Conservation (phyloP, 2,329 filamentous ascomycete genomes). For the Trichoderma cornu-damae region DNA sequence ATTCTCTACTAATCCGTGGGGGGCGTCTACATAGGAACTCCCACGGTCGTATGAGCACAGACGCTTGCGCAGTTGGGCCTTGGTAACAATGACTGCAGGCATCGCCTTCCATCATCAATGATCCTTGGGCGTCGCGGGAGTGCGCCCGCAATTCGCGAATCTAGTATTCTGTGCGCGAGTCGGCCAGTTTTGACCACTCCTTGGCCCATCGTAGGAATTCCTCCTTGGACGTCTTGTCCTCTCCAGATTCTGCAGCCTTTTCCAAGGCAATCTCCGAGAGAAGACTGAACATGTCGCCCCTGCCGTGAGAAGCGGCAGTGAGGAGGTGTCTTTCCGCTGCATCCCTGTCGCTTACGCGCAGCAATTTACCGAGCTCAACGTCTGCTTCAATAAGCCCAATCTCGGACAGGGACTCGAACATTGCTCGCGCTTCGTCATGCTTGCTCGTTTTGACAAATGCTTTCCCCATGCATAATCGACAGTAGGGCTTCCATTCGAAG, state of each 20-base stretch:
- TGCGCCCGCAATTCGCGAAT: constrained; percentile 4
- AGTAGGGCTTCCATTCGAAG: constrained; percentile 29
- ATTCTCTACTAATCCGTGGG: background rate
- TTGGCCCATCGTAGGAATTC: constrained; percentile 30
- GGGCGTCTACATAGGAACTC: background rate
- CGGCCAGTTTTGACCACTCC: constrained; percentile 34
- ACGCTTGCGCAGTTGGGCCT: background rate
- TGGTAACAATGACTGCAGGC: background rate
- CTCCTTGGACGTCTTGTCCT: constrained; percentile 18
- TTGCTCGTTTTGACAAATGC: constrained; percentile 24
- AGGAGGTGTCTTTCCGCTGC: constrained; percentile 27
- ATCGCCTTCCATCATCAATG: background rate
- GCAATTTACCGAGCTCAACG: constrained; percentile 26
- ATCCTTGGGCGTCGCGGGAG: background rate
- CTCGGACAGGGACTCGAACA: constrained; percentile 25
- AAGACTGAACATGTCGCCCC: constrained; percentile 25
- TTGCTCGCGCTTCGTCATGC: constrained; percentile 23
- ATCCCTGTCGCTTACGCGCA: constrained; percentile 23
- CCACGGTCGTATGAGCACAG: background rate
- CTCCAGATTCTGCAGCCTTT: constrained; percentile 20
- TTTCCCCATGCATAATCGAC: constrained; percentile 27
- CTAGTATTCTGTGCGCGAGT: constrained; percentile 24
- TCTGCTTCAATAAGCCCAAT: constrained; percentile 26
- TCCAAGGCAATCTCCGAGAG: constrained; percentile 31
- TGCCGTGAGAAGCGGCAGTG: constrained; percentile 26